Evolutionary conservation across 805 yeast genomes (phyloP), one percentile per base, ranked within the genome.

Genomic region (Candida insectalens): DNA sequence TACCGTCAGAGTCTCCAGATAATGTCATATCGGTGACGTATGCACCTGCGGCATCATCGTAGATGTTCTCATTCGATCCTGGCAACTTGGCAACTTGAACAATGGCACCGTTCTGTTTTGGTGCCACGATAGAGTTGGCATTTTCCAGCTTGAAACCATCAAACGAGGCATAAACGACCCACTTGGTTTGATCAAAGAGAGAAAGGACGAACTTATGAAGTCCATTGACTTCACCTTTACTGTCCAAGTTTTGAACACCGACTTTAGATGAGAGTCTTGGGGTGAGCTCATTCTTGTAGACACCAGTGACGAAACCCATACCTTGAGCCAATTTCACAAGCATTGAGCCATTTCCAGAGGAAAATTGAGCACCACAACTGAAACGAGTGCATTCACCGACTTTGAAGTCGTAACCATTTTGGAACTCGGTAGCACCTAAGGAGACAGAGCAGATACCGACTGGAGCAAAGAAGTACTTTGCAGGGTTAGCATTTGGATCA

Each of bases 291-390:
- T 75, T 75, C 42, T 67, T 63, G 29, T 53, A 55, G 5, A 70
- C 55, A 19, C 77, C 83, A 21, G 95, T 79, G 12, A 83, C 72
- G 41, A 83, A 75, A 5, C 95, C 95, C 70, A 43, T 65, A 35
- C 96, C 96, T 54, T 81, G 88, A 5, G 79, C 82, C 35, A 82
- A 48, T 4, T 89, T 88, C 69, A 43, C 31, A 3, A 33, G 27
- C 34, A 55, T 33, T 6, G 42, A 55, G 31, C 68, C 66, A 3
- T 45, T 38, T 12, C 54, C 37, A 6, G 43, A 25, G 7, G 53
- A 47, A 32, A 70, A 59, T 30, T 62, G 29, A 6, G 47, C n/a
- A 1, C 59, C 59, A 29, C 51, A 49, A 20, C 57, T 51, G 33
- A 57, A 55, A 20, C 61, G 43, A 19, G 46, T 47, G 27, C 53